Evolutionary conservation across 208 protist species (phyloP).

Genomic region (Leishmania braziliensis): DNA sequence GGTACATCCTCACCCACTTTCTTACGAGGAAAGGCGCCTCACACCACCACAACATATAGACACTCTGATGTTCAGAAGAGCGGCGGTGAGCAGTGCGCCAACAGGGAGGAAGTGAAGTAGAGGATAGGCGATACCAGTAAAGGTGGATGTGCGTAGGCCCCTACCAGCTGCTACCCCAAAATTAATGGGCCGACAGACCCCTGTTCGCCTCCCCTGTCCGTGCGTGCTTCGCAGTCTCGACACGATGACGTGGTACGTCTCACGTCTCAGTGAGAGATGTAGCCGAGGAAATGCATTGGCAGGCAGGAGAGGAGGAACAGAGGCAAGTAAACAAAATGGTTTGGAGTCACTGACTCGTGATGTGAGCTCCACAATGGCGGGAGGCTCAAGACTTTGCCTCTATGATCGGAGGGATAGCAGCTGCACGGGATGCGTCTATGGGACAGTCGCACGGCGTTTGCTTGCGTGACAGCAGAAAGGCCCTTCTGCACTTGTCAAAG

Average conservation of each 20-base stretch:
- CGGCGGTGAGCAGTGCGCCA: not conserved
- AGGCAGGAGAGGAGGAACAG: not conserved
- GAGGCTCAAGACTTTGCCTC: too few species aligned
- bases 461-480: too few species aligned
- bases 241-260: conserved; percentile 1
- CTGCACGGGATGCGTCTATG: too few species aligned
- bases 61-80: not conserved
- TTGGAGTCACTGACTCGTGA: too few species aligned
- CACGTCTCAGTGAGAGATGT: not conserved
- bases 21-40: not conserved
- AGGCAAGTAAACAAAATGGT: too few species aligned
- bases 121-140: not conserved
- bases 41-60: not conserved
- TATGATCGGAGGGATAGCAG: too few species aligned
- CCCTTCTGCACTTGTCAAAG: too few species aligned
- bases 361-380: too few species aligned
- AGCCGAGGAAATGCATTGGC: not conserved
- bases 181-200: not conserved
- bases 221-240: not conserved
- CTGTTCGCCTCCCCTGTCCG: not conserved
- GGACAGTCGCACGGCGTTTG: too few species aligned
- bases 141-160: too few species aligned
- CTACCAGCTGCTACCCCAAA: not conserved
- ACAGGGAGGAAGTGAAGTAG: not conserved
- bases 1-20: not conserved